These are phyloP conservation scores for Penicillium occitanis DNA, from an alignment of 2,329 filamentous ascomycete genomes.

Conservation along the genomic window DNA sequence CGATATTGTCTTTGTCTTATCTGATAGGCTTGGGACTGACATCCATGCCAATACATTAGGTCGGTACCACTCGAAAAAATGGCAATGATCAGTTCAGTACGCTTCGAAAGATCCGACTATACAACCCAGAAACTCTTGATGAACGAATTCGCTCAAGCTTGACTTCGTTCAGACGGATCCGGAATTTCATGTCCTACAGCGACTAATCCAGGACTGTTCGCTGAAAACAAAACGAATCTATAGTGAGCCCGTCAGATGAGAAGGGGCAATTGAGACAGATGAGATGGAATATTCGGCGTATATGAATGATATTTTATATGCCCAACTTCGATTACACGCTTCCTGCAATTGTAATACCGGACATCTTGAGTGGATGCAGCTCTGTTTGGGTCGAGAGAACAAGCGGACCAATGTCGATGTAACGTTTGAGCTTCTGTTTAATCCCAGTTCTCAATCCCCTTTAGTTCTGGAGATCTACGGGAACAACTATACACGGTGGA, in stretches of 20 bases:
- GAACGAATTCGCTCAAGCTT: not conserved
- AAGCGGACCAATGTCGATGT: not conserved
- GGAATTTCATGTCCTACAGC: not conserved
- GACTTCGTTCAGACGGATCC: not conserved
- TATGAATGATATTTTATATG: constrained; percentile 6
- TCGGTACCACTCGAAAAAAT: not conserved
- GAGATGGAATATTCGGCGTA: not conserved
- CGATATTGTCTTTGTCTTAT: no score
- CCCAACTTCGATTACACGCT: constrained; percentile 12
- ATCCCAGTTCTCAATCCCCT: not conserved
- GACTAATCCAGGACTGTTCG: not conserved
- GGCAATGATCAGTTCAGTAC: not conserved
- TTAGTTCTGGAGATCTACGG: not conserved
- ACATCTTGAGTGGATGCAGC: constrained; percentile 4
- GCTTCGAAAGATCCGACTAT: not conserved
- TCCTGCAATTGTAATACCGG: constrained; percentile 1
- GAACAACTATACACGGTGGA: constrained; percentile 10
- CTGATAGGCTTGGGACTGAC: no score
- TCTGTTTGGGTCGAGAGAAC: not conserved
- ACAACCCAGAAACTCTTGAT: not conserved
- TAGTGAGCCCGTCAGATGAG: not conserved
- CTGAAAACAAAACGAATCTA: not conserved
- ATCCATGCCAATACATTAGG: not conserved
- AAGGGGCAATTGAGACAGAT: not conserved
- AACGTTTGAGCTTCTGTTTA: constrained; percentile 5